These are phyloP conservation scores for Penicillium olsonii DNA, from an alignment of 2,329 filamentous ascomycete genomes.

Conservation along the genomic window DNA sequence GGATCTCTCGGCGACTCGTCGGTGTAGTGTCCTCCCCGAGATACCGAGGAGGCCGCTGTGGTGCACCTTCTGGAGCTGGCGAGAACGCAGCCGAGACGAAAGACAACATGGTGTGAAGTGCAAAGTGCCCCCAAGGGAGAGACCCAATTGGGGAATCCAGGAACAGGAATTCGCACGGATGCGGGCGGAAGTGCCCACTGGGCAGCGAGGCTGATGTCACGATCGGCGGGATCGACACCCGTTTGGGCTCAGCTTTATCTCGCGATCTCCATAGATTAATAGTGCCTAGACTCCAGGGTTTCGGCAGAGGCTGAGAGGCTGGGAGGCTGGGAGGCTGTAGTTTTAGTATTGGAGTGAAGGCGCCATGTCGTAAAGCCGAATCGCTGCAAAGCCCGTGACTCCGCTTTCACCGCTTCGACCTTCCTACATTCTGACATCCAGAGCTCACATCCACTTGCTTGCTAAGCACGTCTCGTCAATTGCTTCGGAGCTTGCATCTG, in stretches of 20 bases:
- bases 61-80: constrained; percentile 20
- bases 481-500: neutral
- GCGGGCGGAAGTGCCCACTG: constrained; percentile 3
- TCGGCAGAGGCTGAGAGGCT: too few species aligned
- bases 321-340: too few species aligned
- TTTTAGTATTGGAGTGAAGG: too few species aligned
- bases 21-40: constrained; percentile 79
- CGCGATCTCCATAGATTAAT: neutral
- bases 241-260: constrained; percentile 1
- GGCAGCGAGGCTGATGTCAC: constrained; percentile 6
- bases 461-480: neutral
- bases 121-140: neutral
- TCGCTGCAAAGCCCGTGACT: too few species aligned
- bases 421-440: neutral
- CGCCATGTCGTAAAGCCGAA: too few species aligned
- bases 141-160: constrained; percentile 1
- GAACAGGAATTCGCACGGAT: constrained; percentile 4
- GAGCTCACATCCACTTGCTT: neutral
- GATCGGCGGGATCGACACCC: neutral
- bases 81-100: constrained; percentile 20
- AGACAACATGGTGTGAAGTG: constrained; percentile 18
- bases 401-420: neutral
- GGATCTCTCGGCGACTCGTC: constrained; percentile 77
- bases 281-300: too few species aligned
- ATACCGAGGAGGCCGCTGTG: constrained; percentile 57